Evolutionary conservation across 2,329 filamentous ascomycete species (phyloP).

Genomic region (Beauveria asiatica): DNA sequence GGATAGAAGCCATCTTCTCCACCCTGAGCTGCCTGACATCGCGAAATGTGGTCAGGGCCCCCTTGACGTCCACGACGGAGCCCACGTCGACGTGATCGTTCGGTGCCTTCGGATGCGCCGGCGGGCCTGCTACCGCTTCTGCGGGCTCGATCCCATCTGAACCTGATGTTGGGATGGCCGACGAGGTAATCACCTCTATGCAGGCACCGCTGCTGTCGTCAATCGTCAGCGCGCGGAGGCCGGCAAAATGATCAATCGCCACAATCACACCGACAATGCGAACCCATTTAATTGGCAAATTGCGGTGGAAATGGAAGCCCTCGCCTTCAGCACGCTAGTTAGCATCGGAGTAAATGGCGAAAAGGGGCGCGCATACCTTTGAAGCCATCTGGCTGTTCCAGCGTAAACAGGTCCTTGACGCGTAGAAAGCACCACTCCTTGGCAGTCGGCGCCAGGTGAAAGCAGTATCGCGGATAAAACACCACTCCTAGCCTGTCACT

Average conservation of each 20-base stretch:
- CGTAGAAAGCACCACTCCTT: constrained; percentile 51
- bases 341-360: background rate
- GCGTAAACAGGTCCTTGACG: constrained; percentile 38
- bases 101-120: constrained; percentile 2
- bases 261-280: constrained; percentile 64
- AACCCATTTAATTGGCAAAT: constrained; percentile 71
- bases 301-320: constrained; percentile 56
- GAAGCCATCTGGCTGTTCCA: constrained; percentile 42
- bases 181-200: constrained; percentile 35
- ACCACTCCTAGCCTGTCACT: constrained; percentile 27
- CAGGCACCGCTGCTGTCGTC: constrained; percentile 57
- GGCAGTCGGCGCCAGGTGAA: constrained; percentile 52
- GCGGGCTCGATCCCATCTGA: background rate
- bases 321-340: constrained; percentile 20
- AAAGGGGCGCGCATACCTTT: constrained; percentile 33
- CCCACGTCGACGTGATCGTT: constrained; percentile 39
- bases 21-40: constrained; percentile 44
- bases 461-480: constrained; percentile 56
- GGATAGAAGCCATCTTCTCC: constrained; percentile 38
- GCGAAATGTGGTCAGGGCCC: constrained; percentile 39
- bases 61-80: constrained; percentile 48
- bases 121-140: background rate
- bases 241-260: constrained; percentile 43
- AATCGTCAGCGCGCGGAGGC: constrained; percentile 45
- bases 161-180: background rate